Evolutionary conservation across 495 filamentous ascomycete species (phyloP).

Genomic region (Acidiella bohemica): DNA sequence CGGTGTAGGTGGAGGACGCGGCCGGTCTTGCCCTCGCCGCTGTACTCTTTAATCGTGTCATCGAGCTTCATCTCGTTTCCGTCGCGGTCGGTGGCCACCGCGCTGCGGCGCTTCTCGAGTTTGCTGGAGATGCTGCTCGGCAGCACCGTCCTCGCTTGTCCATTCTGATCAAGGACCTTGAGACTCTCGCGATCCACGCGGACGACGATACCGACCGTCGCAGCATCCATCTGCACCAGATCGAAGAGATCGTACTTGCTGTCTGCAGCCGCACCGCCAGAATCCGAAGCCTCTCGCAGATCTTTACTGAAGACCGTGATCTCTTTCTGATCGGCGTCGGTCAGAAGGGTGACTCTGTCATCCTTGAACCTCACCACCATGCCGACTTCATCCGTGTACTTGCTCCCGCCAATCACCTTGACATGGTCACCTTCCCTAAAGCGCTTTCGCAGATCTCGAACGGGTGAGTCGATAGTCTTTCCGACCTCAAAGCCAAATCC

Average conservation of each 20-base stretch:
- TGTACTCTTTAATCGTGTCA: constrained; percentile 81
- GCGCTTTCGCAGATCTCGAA: constrained; percentile 82
- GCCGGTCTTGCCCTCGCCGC: constrained; percentile 72
- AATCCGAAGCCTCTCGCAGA: constrained; percentile 79
- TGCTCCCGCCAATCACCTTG: constrained; percentile 92
- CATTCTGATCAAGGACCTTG: constrained; percentile 80
- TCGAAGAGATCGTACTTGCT: constrained; percentile 85
- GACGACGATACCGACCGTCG: constrained; percentile 82
- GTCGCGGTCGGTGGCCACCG: constrained; percentile 83
- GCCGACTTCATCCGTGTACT: constrained; percentile 83
- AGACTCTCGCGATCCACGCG: constrained; percentile 91
- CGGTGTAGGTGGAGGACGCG: constrained; percentile 86
- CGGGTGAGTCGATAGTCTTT: constrained; percentile 79
- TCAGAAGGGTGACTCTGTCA: constrained; percentile 81
- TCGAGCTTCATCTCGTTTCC: constrained; percentile 85
- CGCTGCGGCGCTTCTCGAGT: constrained; percentile 60
- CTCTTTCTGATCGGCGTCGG: constrained; percentile 79
- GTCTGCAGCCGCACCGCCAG: constrained; percentile 56
- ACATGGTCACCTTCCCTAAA: constrained; percentile 95
- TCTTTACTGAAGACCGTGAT: constrained; percentile 98
- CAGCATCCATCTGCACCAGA: constrained; percentile 81
- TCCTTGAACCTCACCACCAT: constrained; percentile 90
- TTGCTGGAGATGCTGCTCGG: constrained; percentile 85
- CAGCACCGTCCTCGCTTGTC: constrained; percentile 63
- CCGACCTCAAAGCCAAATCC: constrained; percentile 69